Percentiles rank a stretch among this genome's conserved stretches.
These are phyloP conservation scores for Boechera retrofracta DNA, from an alignment of 345 rosid genomes.

Conservation along the genomic window DNA sequence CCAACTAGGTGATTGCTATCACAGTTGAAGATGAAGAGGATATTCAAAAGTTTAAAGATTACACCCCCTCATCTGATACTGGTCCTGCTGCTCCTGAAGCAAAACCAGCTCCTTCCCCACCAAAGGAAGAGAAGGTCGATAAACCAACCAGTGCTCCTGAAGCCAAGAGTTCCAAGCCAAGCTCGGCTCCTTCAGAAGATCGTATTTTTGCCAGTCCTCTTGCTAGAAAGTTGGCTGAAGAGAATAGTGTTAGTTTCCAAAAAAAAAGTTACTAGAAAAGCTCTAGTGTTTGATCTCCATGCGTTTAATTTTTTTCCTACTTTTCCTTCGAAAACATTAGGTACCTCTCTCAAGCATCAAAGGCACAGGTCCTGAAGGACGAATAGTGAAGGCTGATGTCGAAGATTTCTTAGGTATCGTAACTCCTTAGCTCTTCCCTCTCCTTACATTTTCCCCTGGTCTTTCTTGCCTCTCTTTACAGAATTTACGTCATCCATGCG, in stretches of 20 bases:
- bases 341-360: conserved; percentile 79
- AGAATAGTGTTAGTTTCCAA: conserved; percentile 60
- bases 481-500: conserved; percentile 20
- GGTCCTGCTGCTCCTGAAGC: conserved; percentile 53
- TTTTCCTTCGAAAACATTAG: conserved; percentile 48
- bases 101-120: conserved; percentile 56
- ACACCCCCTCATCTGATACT: conserved; percentile 63
- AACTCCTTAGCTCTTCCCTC: conserved; percentile 8
- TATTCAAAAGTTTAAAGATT: conserved; percentile 84
- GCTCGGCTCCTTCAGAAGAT: conserved; percentile 57
- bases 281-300: conserved; percentile 14
- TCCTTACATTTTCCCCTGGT: not conserved
- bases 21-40: conserved; percentile 94
- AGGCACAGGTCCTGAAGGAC: conserved; percentile 95
- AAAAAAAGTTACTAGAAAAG: not conserved
- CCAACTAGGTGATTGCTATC: conserved; percentile 71
- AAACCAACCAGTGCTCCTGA: conserved; percentile 65
- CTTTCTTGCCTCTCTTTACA: conserved; percentile 2
- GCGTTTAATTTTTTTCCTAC: not conserved
- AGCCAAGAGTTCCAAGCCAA: conserved; percentile 61
- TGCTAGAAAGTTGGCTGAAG: conserved; percentile 92
- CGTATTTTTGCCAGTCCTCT: conserved; percentile 92
- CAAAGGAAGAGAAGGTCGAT: conserved; percentile 64
- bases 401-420: conserved; percentile 87
- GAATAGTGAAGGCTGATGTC: conserved; percentile 85